Base-by-base conservation (phyloP, 106 monocot genomes). In the Chionographis japonica region DNA sequence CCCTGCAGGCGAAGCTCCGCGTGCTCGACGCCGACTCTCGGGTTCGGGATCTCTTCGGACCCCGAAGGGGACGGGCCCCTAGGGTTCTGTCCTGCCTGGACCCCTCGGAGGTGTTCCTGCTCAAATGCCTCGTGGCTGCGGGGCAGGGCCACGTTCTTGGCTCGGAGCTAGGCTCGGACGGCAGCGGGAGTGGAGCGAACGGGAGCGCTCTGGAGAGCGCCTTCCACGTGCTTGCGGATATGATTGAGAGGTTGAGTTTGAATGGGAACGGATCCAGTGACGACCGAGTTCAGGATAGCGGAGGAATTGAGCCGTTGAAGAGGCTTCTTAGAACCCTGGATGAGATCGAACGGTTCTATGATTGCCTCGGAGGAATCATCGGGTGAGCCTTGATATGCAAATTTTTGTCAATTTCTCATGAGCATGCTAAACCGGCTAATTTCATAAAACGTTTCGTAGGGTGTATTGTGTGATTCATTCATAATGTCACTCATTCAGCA, bases 101-200 rank as follows among this genome's bases (percentile, higher is more conserved):
- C 37, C 49, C 50, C 35, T 50, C 43, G 37, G 82, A 88, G 70
- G 78, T 73, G 38, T 72, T 86, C 58, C 58, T 92, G 78, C 40
- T 92, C 4, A 97, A 92, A 75, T 86, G 84, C 63, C 58, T 97
- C 46, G 86, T 97, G 27, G 89, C 92, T 10, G 95, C 89, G 2
- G 92, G 95, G 15, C 95, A 97, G 74, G 82, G 53, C 56, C 95
- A 97, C 65, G 92, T 92, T 56, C 72, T 95, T 9, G 86, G 84
- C 12, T 49, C 62, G 71, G 81, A 70, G 66, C 39, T 76, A 60
- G 79, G 78, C 53, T 73, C 51, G 84, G 63, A 12, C 37, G 54
- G 40, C 10, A 13, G 50, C 3, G 64, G 35, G 3, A 58, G 10
- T 12, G 58, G n/a, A 18, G 69, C 27, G 15, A 58, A 75, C 18